A percentile compares a stretch with the other conserved stretches of the same genome.
Evolutionary conservation across 75 land plant genomes (phyloP).

Genomic region (Chamaecyparis obtusa): DNA sequence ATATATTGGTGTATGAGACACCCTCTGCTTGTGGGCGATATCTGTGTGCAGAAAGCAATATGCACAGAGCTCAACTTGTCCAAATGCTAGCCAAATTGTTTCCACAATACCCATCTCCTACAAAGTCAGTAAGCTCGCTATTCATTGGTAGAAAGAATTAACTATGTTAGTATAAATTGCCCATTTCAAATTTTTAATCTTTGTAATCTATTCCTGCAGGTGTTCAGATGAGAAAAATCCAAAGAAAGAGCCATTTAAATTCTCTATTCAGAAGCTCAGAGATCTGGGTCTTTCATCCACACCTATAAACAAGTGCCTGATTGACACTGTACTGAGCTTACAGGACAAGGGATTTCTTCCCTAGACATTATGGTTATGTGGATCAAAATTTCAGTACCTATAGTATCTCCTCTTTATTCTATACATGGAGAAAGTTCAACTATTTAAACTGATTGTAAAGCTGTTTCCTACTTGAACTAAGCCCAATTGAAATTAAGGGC

Average conservation of each 20-base stretch:
- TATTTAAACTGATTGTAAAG: no score
- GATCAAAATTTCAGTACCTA: no score
- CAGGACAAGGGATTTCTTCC: constrained; percentile 61
- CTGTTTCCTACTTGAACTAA: no score
- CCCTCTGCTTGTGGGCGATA: constrained; percentile 15
- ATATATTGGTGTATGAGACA: constrained; percentile 14
- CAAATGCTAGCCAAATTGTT: constrained; percentile 17
- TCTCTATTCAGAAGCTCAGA: constrained; percentile 53
- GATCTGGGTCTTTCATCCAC: constrained; percentile 62
- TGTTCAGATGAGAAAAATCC: constrained; percentile 73
- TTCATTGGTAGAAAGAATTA: no score
- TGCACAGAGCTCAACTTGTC: constrained; percentile 26
- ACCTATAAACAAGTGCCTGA: constrained; percentile 41
- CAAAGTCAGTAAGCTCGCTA: not conserved
- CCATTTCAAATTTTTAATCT: not conserved
- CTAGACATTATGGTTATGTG: not conserved
- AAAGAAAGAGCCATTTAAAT: constrained; percentile 45
- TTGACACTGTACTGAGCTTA: constrained; percentile 60
- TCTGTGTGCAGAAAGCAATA: constrained; percentile 32
- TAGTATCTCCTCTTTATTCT: no score
- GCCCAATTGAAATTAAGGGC: no score
- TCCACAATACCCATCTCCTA: constrained; percentile 27
- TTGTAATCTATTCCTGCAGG: constrained; percentile 26
- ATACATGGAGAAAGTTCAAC: no score
- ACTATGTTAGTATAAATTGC: not conserved